Evolutionary conservation across 192 early-diverging fungal species (phyloP).

Genomic region (Irineochytrium annulatum): DNA sequence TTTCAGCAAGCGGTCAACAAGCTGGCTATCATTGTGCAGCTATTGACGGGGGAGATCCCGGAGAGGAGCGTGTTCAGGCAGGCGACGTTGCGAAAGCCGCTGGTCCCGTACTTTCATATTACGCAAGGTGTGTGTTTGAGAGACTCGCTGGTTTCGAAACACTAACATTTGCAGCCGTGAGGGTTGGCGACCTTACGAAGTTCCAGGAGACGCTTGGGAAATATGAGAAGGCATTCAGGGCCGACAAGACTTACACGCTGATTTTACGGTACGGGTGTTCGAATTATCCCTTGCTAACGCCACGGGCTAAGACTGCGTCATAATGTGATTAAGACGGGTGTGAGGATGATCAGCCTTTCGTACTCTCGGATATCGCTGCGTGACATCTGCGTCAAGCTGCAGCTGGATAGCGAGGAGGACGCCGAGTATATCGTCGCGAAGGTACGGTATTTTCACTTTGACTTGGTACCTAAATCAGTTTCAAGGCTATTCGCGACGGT

Average conservation of each 20-base stretch:
- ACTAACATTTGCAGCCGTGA: slow-evolving; percentile 63
- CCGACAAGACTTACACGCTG: slow-evolving; percentile 86
- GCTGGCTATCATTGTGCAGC: slow-evolving; percentile 92
- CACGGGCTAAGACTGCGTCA: slow-evolving; percentile 67
- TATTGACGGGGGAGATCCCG: slow-evolving; percentile 98
- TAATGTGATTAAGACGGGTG: slow-evolving; percentile 99
- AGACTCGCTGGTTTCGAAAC: background rate
- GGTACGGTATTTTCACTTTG: slow-evolving; percentile 26
- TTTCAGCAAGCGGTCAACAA: slow-evolving; percentile 96
- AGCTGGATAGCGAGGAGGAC: slow-evolving; percentile 97
- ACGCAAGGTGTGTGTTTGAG: slow-evolving; percentile 66
- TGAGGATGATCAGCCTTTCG: slow-evolving; percentile 91
- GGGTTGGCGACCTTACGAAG: slow-evolving; percentile 87
- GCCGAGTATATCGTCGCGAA: slow-evolving; percentile 99
- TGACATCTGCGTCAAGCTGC: slow-evolving; percentile 95
- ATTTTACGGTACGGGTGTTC: slow-evolving; percentile 65
- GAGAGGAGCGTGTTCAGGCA: slow-evolving; percentile 91
- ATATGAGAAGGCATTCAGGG: slow-evolving; percentile 70
- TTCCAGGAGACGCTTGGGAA: slow-evolving; percentile 85
- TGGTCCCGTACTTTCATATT: slow-evolving; percentile 91
- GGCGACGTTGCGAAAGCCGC: slow-evolving; percentile 74
- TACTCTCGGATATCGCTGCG: slow-evolving; percentile 95
- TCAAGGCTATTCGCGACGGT: slow-evolving; percentile 88
- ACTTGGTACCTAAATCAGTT: background rate
- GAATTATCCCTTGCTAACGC: slow-evolving; percentile 8